Base-by-base conservation (phyloP, 345 rosid species). In the Jatropha curcas region DNA sequence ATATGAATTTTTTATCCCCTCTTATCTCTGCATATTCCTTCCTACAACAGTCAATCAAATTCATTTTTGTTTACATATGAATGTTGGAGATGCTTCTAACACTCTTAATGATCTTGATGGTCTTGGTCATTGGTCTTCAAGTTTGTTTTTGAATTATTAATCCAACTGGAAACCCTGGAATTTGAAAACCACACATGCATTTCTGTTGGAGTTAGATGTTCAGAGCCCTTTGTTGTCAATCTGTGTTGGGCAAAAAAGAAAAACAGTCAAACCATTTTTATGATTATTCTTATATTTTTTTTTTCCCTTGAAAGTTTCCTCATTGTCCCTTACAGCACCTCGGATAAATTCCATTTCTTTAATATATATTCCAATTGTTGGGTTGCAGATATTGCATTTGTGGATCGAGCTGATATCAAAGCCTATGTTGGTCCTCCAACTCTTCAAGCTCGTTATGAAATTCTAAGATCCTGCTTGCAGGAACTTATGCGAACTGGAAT, bases 391-490 rank as follows among this genome's bases (percentile, higher is more conserved):
- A 79, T 95, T 76, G 99, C 99, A 39, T 95, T 95, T 72, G 93
- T 95, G 66, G 97, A 95, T 74, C 86, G 98, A 76, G 97, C 99
- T 63, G 99, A 95, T 81, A 88, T 95, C 76, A 95, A 95, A 84
- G 99, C 99, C 45, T 95, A 92, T 71, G 90, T 95, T 69, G 98
- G 98, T 70, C 98, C 99, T 73, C 98, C 99, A 78, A 89, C 89
- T 75, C 85, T 91, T 82, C 88, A 87, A 79, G 99, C 97, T 76
- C 96, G 99, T 70, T 92, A 89, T 60, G 96, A 91, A 79, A 95
- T 92, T 76, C 79, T 95, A 63, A 86, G 92, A 70, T 91, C 98
- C 63, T 92, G 97, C 79, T 74, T 91, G 81, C 91, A 87, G 68
- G 98, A 95, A 79, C 89, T 95, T 64, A 61, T 88, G 16, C 82